These are phyloP conservation scores for Stygiomarasmius scandens DNA, from an alignment of 1,284 basidiomycete species.

Conservation along the genomic window DNA sequence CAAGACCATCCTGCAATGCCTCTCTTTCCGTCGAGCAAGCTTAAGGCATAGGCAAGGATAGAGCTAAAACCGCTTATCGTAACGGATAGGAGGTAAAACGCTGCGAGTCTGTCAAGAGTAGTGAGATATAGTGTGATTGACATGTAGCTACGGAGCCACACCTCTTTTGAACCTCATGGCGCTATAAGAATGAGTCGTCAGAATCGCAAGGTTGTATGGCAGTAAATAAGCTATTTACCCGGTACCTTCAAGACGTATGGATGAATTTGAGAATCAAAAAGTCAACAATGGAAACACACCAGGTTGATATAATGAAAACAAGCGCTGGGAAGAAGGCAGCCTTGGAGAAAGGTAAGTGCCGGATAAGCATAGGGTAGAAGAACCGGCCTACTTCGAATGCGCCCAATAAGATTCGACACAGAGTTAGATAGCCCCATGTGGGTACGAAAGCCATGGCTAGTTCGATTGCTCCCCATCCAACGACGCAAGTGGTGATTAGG, in stretches of 20 bases:
- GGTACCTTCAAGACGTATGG: background rate
- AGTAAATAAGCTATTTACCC: background rate
- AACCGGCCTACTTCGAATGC: constrained; percentile 39
- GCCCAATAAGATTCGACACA: constrained; percentile 45
- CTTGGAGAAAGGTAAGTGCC: constrained; percentile 28
- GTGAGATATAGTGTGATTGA: background rate
- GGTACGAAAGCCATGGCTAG: constrained; percentile 50
- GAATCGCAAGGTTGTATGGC: background rate
- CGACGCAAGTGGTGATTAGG: constrained; percentile 42
- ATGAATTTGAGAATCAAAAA: background rate
- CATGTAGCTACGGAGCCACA: constrained; percentile 16
- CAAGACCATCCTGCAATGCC: constrained; percentile 49
- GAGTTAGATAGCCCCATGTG: constrained; percentile 39
- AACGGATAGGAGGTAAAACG: constrained; percentile 45
- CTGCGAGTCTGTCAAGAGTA: constrained; percentile 37
- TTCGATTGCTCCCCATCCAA: constrained; percentile 47
- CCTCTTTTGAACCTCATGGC: constrained; percentile 52
- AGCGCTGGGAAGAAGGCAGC: constrained; percentile 50
- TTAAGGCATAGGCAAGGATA: constrained; percentile 44
- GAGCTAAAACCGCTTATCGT: constrained; percentile 46
- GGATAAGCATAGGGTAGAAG: constrained; percentile 37
- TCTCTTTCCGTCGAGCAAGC: constrained; percentile 37
- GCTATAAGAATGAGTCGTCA: constrained; percentile 23
- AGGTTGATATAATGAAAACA: constrained; percentile 49
- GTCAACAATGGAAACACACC: constrained; percentile 30